Conservation (phyloP, 768 basidiomycete species). For the Trametes cingulata region DNA sequence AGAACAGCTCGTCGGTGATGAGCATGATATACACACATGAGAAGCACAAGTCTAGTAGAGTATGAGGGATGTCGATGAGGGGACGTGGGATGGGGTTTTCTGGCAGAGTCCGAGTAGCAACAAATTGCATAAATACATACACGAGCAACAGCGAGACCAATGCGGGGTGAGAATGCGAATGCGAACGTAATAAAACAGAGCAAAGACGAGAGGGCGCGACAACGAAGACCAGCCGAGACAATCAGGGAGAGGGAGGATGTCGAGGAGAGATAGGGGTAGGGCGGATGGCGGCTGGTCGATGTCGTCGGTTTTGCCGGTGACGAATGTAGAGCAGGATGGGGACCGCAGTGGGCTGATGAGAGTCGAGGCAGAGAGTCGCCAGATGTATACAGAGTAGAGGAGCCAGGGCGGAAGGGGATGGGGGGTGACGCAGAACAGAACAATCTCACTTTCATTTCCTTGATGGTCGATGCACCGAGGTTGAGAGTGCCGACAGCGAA, state of each 20-base stretch:
- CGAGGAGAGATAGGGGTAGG: background rate
- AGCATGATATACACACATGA: constrained; percentile 4
- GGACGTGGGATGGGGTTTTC: constrained; percentile 2
- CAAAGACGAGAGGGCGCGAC: constrained; percentile 9
- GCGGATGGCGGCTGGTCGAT: constrained; percentile 9
- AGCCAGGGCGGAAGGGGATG: constrained; percentile 13
- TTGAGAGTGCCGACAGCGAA: background rate
- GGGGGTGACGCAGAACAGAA: constrained; percentile 9
- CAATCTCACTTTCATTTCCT: background rate
- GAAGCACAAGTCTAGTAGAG: background rate
- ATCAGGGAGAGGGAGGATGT: constrained; percentile 4
- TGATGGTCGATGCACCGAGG: background rate
- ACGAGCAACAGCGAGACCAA: constrained; percentile 10
- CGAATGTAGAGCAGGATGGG: background rate
- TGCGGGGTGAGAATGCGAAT: constrained; percentile 1
- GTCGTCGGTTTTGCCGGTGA: constrained; percentile 14
- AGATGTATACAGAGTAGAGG: constrained; percentile 17
- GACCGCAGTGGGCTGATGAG: background rate
- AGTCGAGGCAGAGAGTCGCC: constrained; percentile 6
- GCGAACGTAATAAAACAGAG: constrained; percentile 19
- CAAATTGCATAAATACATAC: constrained; percentile 20
- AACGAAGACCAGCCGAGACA: constrained; percentile 19
- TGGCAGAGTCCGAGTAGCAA: constrained; percentile 9
- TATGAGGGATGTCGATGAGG: background rate
- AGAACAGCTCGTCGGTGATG: background rate